Evolutionary conservation across 2,329 filamentous ascomycete species (phyloP), one percentile per base, ranked within the genome.

Genomic region (Pyricularia sp.): DNA sequence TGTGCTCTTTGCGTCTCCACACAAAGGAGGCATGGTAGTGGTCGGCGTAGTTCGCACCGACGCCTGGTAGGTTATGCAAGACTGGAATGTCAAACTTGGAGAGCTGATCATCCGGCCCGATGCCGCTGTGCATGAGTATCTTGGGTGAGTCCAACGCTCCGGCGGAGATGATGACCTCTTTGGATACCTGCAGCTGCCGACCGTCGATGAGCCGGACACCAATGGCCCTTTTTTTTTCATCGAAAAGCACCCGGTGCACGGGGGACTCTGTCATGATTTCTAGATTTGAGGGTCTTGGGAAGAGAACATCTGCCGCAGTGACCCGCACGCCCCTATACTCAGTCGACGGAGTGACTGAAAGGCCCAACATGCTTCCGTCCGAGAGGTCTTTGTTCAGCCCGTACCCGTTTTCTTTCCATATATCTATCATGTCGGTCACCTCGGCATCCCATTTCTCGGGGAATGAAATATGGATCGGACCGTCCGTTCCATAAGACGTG

Each of bases 241-340:
- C 80, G 68, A 96, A 85, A 73, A 94, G 91, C 76, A 97, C 81
- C 78, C 90, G 92, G 77, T 88, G 91, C 71, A 97, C 93, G 89
- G 92, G 95, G 28, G 93, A 91, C 76, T 96, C 90, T 76, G 92
- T 97, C 70, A 97, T 83, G 70, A 97, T 85, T 55, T 92, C 95
- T 77, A 97, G 80, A 81, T 97, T 97, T 69, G 28, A n/a, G 4
- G 80, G 80, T 0, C 73, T 66, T 59, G 72, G 68, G 12, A 70
- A 59, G 7, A 85, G 71, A 64, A 82, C 78, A 68, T 82, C 82
- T 3, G 77, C 75, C 0, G 83, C 81, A 0, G 81, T 83, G 0
- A 77, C 77, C 66, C 81, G 73, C 36, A 76, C 67, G 1, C 81
- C 81, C 25, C 79, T 74, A n/a, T 78, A 74, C 30, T 79, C 77